A percentile compares a stretch with the other conserved stretches of the same genome.
Conservation (phyloP, 2,329 filamentous ascomycete genomes). For the Fusarium pseudocircinatum region DNA sequence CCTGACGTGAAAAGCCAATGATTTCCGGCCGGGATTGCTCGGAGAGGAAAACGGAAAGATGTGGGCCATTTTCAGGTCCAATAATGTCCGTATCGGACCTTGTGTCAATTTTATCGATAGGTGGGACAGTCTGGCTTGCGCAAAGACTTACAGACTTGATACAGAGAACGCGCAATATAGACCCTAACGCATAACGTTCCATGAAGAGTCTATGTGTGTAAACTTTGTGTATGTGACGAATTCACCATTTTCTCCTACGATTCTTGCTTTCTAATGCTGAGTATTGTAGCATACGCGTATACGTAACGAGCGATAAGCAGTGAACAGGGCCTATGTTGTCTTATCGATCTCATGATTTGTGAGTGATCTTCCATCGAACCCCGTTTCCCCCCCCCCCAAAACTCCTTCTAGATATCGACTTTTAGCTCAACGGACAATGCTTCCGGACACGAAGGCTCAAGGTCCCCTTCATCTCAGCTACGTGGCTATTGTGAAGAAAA, state of each 20-base stretch:
- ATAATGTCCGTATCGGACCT: slow-evolving; percentile 16
- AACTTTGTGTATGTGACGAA: slow-evolving; percentile 28
- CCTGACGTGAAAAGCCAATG: slow-evolving; percentile 16
- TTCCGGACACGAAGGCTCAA: slow-evolving; percentile 16
- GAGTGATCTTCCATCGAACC: slow-evolving; percentile 34
- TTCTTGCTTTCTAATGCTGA: not conserved
- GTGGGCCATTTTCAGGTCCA: slow-evolving; percentile 20
- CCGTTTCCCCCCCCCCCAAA: slow-evolving; percentile 17
- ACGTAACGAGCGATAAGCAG: not conserved
- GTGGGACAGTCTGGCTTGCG: slow-evolving; percentile 8
- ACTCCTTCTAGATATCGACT: slow-evolving; percentile 21
- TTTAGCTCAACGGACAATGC: slow-evolving; percentile 16
- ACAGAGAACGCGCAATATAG: slow-evolving; percentile 18
- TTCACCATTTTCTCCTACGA: slow-evolving; percentile 6
- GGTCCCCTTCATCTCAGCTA: not conserved
- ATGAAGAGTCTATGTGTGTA: not conserved
- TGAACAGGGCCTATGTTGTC: slow-evolving; percentile 3
- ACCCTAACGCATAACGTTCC: not conserved
- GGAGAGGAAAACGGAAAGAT: slow-evolving; percentile 40
- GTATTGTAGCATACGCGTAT: slow-evolving; percentile 20
- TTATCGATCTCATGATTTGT: slow-evolving; percentile 44
- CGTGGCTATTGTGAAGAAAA: not conserved
- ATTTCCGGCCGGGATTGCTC: slow-evolving; percentile 33
- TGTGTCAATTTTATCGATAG: slow-evolving; percentile 31
- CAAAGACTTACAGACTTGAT: slow-evolving; percentile 28